phyloP scores from a whole-genome alignment of 1,284 basidiomycete species.

The Ustilago lituana region DNA sequence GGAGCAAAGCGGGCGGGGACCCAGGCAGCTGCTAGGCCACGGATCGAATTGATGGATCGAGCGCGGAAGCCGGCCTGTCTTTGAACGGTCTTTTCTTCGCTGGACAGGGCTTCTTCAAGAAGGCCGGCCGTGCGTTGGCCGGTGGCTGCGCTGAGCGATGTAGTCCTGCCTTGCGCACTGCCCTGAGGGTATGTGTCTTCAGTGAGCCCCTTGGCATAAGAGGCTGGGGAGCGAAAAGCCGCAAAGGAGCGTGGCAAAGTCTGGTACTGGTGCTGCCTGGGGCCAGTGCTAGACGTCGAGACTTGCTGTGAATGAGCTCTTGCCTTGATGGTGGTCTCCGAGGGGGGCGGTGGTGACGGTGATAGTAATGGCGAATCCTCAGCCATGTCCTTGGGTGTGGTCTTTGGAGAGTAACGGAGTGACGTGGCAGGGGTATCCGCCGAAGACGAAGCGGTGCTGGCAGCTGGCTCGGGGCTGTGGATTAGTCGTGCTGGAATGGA shows the following conservation, averaged over 20 bases:
- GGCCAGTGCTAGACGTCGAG: too few relatives aligned
- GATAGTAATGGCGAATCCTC: background rate
- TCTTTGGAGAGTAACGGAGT: slow-evolving; percentile 9
- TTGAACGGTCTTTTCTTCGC: slow-evolving; percentile 20
- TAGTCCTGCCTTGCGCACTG: slow-evolving; percentile 5
- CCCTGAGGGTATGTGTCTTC: background rate
- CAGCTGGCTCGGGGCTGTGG: slow-evolving; percentile 11
- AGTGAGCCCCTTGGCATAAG: background rate
- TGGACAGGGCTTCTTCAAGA: slow-evolving; percentile 14
- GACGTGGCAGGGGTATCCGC: slow-evolving; percentile 29
- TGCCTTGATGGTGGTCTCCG: slow-evolving; percentile 21
- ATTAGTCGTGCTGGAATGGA: background rate
- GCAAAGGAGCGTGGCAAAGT: slow-evolving; percentile 26
- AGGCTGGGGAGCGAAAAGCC: background rate
- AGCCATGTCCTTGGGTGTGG: slow-evolving; percentile 5
- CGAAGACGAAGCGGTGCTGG: slow-evolving; percentile 5
- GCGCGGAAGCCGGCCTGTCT: slow-evolving; percentile 34
- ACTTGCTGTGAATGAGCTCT: background rate
- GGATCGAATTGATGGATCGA: slow-evolving; percentile 39
- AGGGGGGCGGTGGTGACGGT: slow-evolving; percentile 6
- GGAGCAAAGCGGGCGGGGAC: slow-evolving; percentile 33
- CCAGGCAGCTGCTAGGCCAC: slow-evolving; percentile 37
- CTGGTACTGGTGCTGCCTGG: background rate
- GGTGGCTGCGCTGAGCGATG: slow-evolving; percentile 10
- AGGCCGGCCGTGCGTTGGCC: background rate